These are phyloP conservation scores for Geotrichum carabidarum DNA, from an alignment of 1,139 yeast genomes.

Conservation along the genomic window DNA sequence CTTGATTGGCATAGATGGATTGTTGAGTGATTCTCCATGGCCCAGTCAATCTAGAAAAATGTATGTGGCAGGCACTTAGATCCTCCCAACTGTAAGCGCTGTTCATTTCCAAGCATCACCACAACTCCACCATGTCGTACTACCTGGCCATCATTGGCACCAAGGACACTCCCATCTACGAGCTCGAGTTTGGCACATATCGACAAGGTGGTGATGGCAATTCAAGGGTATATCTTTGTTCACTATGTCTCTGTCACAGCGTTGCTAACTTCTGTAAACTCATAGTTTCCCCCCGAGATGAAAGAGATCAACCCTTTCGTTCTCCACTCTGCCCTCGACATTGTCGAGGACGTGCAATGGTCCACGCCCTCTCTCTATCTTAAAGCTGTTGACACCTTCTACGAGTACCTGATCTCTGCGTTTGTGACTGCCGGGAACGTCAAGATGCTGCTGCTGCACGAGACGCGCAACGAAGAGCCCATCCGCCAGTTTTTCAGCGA, in stretches of 20 bases:
- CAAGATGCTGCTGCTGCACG: conserved; percentile 75
- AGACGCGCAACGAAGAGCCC: conserved; percentile 59
- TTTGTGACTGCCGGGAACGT: conserved; percentile 85
- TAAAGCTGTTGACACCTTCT: conserved; percentile 79
- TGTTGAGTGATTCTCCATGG: too few relatives aligned
- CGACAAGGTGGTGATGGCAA: conserved; percentile 59
- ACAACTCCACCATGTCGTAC: conserved; percentile 50
- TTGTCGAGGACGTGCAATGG: conserved; percentile 89
- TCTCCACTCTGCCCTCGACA: conserved; percentile 79
- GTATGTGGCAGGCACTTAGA: too few relatives aligned
- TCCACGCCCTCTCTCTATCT: conserved; percentile 57
- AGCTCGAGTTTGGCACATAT: conserved; percentile 76
- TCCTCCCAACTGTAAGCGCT: too few relatives aligned
- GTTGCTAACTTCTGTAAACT: background rate
- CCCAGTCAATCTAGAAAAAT: too few relatives aligned
- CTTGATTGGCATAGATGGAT: too few relatives aligned
- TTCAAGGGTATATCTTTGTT: conserved; percentile 38
- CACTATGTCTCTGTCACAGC: background rate
- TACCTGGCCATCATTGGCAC: conserved; percentile 87
- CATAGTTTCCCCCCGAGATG: conserved; percentile 59
- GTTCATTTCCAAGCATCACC: background rate
- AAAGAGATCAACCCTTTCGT: conserved; percentile 83
- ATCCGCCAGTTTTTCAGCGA: conserved; percentile 81
- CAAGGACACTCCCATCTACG: conserved; percentile 79
- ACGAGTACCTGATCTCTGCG: conserved; percentile 74